A percentile compares a stretch with the other conserved stretches of the same genome.
These are phyloP conservation scores for Ocimum tenuiflorum DNA, from an alignment of 257 asterid species.

Conservation along the genomic window DNA sequence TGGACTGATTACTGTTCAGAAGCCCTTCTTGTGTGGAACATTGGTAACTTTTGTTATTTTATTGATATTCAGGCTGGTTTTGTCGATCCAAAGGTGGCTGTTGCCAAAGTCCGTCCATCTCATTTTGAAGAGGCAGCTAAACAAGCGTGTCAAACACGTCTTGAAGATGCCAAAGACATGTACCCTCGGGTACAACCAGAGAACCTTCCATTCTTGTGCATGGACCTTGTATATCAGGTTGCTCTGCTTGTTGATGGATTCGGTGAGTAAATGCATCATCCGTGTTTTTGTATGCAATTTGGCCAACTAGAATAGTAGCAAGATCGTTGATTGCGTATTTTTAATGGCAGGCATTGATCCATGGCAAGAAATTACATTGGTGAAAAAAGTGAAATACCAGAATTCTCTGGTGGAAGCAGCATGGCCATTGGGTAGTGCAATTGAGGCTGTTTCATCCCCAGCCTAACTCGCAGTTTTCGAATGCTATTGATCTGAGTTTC, in stretches of 20 bases:
- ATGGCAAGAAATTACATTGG: slow-evolving; percentile 50
- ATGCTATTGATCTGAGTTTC: slow-evolving; percentile 7
- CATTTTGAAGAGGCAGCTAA: slow-evolving; percentile 82
- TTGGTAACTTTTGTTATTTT: neutral
- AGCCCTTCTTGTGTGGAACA: neutral
- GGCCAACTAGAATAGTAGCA: neutral
- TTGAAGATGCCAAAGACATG: slow-evolving; percentile 49
- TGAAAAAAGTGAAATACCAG: slow-evolving; percentile 49
- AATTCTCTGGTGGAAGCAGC: slow-evolving; percentile 65
- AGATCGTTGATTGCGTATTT: neutral
- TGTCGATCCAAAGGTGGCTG: slow-evolving; percentile 55
- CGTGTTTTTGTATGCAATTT: neutral
- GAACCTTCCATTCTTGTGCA: slow-evolving; percentile 84
- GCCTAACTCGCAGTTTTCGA: slow-evolving; percentile 1
- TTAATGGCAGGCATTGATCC: slow-evolving; percentile 52
- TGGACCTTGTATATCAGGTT: slow-evolving; percentile 88
- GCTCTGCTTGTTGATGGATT: slow-evolving; percentile 90
- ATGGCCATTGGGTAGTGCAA: slow-evolving; percentile 84
- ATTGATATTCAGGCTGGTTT: slow-evolving; percentile 63
- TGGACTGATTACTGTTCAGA: neutral
- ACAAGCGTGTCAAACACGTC: slow-evolving; percentile 66
- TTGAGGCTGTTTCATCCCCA: slow-evolving; percentile 54
- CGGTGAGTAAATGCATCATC: slow-evolving; percentile 52
- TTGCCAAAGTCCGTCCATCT: slow-evolving; percentile 72
- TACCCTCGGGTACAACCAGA: slow-evolving; percentile 56